These are phyloP conservation scores for Trematosphaeria pertusa DNA, from an alignment of 2,329 filamentous ascomycete genomes.

Conservation along the genomic window DNA sequence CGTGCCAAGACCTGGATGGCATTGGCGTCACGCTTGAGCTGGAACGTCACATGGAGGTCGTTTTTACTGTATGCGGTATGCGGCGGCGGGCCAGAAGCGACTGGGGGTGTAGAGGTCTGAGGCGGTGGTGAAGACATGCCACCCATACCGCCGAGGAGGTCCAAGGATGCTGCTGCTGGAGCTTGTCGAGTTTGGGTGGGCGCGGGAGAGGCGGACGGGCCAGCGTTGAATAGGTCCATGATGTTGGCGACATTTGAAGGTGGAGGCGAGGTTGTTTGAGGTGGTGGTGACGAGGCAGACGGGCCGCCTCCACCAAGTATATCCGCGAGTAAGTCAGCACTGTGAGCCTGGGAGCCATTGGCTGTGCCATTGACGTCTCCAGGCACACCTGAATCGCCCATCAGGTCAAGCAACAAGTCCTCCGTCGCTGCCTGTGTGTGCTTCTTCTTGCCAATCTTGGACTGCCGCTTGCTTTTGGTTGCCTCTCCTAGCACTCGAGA, in stretches of 20 bases:
- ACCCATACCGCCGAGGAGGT: slow-evolving; percentile 54
- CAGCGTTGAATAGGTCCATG: slow-evolving; percentile 82
- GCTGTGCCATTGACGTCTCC: slow-evolving; percentile 60
- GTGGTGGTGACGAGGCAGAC: slow-evolving; percentile 55
- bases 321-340: slow-evolving; percentile 86
- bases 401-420: slow-evolving; percentile 89
- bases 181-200: slow-evolving; percentile 49
- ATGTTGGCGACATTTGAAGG: slow-evolving; percentile 66
- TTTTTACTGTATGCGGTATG: slow-evolving; percentile 87
- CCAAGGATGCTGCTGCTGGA: slow-evolving; percentile 43
- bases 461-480: slow-evolving; percentile 57
- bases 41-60: slow-evolving; percentile 79
- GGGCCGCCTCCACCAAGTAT: slow-evolving; percentile 78
- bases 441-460: slow-evolving; percentile 71
- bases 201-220: slow-evolving; percentile 50
- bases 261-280: slow-evolving; percentile 46
- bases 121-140: slow-evolving; percentile 57
- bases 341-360: slow-evolving; percentile 69
- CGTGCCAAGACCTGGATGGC: slow-evolving; percentile 81
- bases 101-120: slow-evolving; percentile 50
- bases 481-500: slow-evolving; percentile 88
- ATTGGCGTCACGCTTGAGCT: slow-evolving; percentile 82
- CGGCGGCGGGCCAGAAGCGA: slow-evolving; percentile 53
- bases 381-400: slow-evolving; percentile 76
- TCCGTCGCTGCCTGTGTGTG: slow-evolving; percentile 85